Base-by-base conservation (phyloP, 805 yeast genomes). In the Hanseniaspora thailandica region DNA sequence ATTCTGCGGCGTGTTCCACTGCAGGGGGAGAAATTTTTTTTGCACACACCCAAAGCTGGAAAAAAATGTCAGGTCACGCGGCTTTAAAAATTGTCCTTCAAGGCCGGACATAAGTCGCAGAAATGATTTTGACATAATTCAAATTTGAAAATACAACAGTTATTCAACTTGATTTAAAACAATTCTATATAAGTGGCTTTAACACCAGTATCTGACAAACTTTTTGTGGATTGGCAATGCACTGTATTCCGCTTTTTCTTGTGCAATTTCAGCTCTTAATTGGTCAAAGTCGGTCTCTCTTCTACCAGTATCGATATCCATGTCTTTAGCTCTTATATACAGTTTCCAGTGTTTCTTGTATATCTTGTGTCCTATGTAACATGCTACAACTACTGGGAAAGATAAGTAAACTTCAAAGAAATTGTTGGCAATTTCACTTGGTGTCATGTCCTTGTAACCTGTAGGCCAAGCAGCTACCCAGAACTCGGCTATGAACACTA, bases 391-490 rank as follows among this genome's bases (percentile, higher is more conserved):
- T 45, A 84, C 75, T 19, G 86, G 85, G 55, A 74, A 72, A 12
- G 86, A 78, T 60, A 86, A 70, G 66, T 81, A 85, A 25, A 77
- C 70, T 62, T 75, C 69, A 72, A 86, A 86, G 73, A 86, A 86
- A 44, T 60, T 67, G 38, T 66, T 60, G 8, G 86, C 84, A 19
- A 45, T 40, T 31, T 9, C 55, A 39, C 31, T 10, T 15, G 49
- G 10, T 12, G 84, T 82, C 62, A 69, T 71, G 46, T 83, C 77
- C 6, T 66, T 43, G 5, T 56, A 71, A 13, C 79, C 78, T 45
- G 79, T 62, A 52, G 95, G 95, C 74, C 73, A 85, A 40, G 84
- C 69, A 6, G 93, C 89, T 55, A 82, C 74, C 86, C 90, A 86
- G 72, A 86, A 84, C 69, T 84, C 89, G 30, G 88, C 86, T 54